Percentiles rank a stretch among this genome's conserved stretches.
Evolutionary conservation across 2,329 filamentous ascomycete species (phyloP).

Genomic region (Ceratocystis harringtonii): DNA sequence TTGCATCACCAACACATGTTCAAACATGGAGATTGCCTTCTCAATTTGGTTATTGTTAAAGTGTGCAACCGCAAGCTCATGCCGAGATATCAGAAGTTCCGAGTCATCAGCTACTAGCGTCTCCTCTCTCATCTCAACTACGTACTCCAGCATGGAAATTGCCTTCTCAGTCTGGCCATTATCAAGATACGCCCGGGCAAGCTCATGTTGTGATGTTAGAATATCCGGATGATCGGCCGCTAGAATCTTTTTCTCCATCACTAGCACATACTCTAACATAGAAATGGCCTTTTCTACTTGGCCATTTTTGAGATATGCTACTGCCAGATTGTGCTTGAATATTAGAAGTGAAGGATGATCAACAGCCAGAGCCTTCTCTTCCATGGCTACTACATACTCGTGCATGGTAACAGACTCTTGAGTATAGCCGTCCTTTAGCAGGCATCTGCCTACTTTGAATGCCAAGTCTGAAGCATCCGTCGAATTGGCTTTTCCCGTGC

Average conservation of each 20-base stretch:
- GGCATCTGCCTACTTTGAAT: not conserved
- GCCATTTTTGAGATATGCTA: not conserved
- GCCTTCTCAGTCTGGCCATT: not conserved
- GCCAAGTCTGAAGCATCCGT: not conserved
- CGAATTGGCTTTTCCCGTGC: not conserved
- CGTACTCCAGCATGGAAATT: not conserved
- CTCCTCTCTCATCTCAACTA: not conserved
- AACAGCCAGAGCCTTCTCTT: not conserved
- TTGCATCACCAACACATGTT: not conserved
- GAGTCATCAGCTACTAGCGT: not conserved
- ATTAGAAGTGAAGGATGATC: not conserved
- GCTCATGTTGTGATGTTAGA: not conserved
- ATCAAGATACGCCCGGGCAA: not conserved
- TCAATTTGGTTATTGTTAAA: not conserved
- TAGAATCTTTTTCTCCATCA: not conserved
- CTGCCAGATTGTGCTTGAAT: not conserved
- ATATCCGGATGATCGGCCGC: not conserved
- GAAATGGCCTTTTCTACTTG: not conserved
- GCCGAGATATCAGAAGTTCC: not conserved
- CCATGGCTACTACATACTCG: too few species aligned
- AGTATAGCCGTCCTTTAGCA: not conserved
- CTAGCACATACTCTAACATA: not conserved
- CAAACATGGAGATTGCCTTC: not conserved
- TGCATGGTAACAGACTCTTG: not conserved
- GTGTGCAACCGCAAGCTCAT: not conserved